Evolutionary conservation across 257 asterid genomes (phyloP).

Genomic region (Solanum bukasovii): DNA sequence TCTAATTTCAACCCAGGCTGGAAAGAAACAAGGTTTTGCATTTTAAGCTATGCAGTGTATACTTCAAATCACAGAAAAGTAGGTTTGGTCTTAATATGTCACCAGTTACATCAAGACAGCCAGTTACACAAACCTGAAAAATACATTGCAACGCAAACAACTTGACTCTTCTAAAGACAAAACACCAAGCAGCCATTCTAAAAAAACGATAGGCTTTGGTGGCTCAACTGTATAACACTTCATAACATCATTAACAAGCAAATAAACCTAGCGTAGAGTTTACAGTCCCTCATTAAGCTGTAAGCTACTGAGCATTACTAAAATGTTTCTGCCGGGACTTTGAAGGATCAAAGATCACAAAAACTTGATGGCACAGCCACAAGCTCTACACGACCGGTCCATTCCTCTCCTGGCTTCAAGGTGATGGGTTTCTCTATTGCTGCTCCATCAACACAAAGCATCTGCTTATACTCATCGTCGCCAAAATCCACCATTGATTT

Average conservation of each 20-base stretch:
- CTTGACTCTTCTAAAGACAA: neutral
- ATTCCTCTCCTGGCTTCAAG: slow-evolving; percentile 77
- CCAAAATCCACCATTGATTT: slow-evolving; percentile 85
- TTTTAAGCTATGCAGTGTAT: neutral
- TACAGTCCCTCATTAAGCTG: neutral
- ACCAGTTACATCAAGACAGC: neutral
- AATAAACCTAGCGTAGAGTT: neutral
- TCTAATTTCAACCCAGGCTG: neutral
- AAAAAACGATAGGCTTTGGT: slow-evolving; percentile 1
- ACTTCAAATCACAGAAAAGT: neutral
- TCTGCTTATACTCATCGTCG: slow-evolving; percentile 73
- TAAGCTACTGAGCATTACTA: neutral
- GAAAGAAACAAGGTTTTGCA: neutral
- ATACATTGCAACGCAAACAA: neutral
- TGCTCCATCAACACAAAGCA: slow-evolving; percentile 80
- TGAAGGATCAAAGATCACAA: slow-evolving; percentile 40
- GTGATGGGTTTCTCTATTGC: slow-evolving; percentile 66
- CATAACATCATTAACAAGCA: neutral
- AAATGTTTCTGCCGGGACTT: neutral
- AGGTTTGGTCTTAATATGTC: neutral
- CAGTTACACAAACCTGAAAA: neutral
- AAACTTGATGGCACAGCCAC: slow-evolving; percentile 71
- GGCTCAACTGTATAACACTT: neutral
- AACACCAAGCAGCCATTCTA: neutral
- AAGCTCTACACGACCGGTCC: slow-evolving; percentile 73